Conservation (phyloP, 495 filamentous ascomycete species). For the Coniosporium apollinis region DNA sequence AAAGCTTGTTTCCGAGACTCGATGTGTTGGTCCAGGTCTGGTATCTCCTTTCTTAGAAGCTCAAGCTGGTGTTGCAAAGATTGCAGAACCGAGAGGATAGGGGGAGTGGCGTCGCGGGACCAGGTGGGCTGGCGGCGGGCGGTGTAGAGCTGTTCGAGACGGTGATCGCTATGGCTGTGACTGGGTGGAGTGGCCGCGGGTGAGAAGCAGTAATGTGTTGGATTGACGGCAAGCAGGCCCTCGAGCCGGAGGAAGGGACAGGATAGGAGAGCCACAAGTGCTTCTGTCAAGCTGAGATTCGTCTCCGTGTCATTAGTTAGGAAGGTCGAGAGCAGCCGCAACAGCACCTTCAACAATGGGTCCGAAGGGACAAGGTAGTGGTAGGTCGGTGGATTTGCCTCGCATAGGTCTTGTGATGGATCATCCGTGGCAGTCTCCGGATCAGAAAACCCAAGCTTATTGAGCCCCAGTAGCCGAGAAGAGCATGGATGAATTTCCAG, state of each 20-base stretch:
- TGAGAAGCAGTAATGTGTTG: conserved; percentile 40
- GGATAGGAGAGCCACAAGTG: conserved; percentile 62
- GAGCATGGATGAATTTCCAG: conserved; percentile 75
- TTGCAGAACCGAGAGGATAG: conserved; percentile 14
- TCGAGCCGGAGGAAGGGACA: conserved; percentile 73
- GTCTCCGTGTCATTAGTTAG: conserved; percentile 79
- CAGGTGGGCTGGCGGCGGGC: conserved; percentile 16
- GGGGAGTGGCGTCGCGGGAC: conserved; percentile 13
- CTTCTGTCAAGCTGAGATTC: conserved; percentile 72
- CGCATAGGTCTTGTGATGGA: too few relatives aligned
- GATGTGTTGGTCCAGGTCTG: conserved; percentile 20
- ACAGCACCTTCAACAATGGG: conserved; percentile 52
- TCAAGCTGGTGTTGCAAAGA: conserved; percentile 14
- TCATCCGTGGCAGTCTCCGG: too few relatives aligned
- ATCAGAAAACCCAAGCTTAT: too few relatives aligned
- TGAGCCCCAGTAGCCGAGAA: conserved; percentile 30
- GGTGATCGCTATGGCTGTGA: too few relatives aligned
- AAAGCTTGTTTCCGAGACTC: conserved; percentile 20
- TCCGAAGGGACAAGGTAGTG: too few relatives aligned
- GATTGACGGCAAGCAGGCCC: conserved; percentile 73
- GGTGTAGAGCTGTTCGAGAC: conserved; percentile 7
- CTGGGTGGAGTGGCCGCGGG: conserved; percentile 5
- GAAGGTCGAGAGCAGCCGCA: conserved; percentile 58
- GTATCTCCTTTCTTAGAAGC: conserved; percentile 15
- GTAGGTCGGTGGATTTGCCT: too few relatives aligned